Conservation (phyloP, 1,139 yeast genomes). For the Protomyces inundatus region DNA sequence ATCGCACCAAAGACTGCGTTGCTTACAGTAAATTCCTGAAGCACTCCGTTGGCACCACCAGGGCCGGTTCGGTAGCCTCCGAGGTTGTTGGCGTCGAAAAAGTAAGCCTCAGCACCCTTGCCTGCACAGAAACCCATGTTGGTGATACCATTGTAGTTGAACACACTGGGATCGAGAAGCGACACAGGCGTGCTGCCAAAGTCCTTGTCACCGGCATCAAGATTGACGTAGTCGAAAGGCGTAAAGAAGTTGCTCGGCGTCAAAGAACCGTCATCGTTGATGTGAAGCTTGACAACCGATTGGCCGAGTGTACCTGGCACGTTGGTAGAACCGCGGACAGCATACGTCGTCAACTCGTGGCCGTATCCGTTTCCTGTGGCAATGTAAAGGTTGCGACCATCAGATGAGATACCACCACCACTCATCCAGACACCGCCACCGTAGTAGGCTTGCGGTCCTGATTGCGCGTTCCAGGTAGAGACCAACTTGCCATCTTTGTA, state of each 20-base stretch:
- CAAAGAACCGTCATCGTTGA: conserved; percentile 1
- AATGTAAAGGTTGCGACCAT: neutral
- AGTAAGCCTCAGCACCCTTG: conserved; percentile 11
- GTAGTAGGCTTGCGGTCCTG: neutral
- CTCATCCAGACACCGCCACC: conserved; percentile 6
- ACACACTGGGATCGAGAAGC: neutral
- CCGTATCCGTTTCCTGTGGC: conserved; percentile 7
- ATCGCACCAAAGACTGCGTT: neutral
- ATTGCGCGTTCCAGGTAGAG: conserved; percentile 1
- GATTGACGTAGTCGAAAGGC: conserved; percentile 1
- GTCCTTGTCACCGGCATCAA: conserved; percentile 8
- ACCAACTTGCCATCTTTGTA: neutral
- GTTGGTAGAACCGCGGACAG: neutral
- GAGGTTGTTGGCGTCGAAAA: conserved; percentile 1
- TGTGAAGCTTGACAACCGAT: neutral
- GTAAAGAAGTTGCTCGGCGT: conserved; percentile 1
- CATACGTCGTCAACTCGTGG: neutral
- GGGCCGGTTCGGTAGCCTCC: conserved; percentile 11
- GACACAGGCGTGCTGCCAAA: conserved; percentile 1
- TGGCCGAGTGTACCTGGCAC: neutral
- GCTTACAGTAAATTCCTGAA: conserved; percentile 1
- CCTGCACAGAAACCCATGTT: conserved; percentile 8
- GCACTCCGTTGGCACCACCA: conserved; percentile 7
- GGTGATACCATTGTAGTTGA: neutral
- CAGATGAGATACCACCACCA: conserved; percentile 6